Base-by-base conservation (phyloP, 1,284 basidiomycete species). In the Exobasidium rhododendri region DNA sequence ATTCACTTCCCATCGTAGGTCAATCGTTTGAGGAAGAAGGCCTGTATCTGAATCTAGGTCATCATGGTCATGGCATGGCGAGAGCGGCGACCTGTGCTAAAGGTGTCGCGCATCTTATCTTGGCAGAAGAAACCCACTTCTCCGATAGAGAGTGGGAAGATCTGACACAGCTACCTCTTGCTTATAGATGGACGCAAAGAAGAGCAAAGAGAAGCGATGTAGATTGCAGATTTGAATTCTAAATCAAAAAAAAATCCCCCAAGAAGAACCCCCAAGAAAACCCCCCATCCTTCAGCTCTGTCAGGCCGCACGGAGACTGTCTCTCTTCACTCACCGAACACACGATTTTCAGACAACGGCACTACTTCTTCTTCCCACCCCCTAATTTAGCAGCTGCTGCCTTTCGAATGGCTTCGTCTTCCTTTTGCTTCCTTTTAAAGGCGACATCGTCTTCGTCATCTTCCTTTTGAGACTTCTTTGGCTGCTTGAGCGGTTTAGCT, bases 361-460 rank as follows among this genome's bases (percentile, higher is more conserved):
- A 47, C 24, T 56, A 31, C 46, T 43, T 58, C 54, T 62, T 62
- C 55, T 62, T 62, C 29, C 56, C 56, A 22, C 40, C 59, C 32
- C 30, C 13, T 20, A 62, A 51, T 51, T 62, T 62, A 46, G 56
- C 61, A 13, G 56, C 56, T 4, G 56, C 61, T 22, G 58, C 61
- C 51, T 62, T 62, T 26, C 61, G 53, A 11, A 24, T 44, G 1
- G 61, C 61, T 44, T 62, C 61, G 30, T 62, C 61, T 20, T 43
- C 47, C 43, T 53, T 57, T 49, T 62, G 61, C 61, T 62, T 62
- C n/a, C 30, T 40, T 47, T 62, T 62, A 54, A 62, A 62, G 10
- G 61, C 61, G 6, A 59, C n/a, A 44, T 62, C 61, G 17, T 62
- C 46, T 7, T 55, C 52, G 43, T 58, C 61, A 28, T 58, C 43